Conservation (phyloP, 176 grass and related monocot species). For the Ananas comosus region DNA sequence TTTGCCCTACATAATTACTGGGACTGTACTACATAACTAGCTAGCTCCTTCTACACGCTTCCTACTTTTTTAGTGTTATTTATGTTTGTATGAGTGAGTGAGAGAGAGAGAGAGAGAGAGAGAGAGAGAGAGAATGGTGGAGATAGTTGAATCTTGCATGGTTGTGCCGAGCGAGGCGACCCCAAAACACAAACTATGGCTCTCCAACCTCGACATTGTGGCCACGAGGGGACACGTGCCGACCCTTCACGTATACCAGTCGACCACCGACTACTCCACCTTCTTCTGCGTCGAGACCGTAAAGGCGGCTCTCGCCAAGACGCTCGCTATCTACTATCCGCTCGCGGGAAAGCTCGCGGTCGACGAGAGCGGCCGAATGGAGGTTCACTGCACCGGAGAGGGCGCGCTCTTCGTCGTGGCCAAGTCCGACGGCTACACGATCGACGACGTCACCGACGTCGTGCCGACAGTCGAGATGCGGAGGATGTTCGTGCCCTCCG, state of each 20-base stretch:
- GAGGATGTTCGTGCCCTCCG: neutral
- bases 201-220: neutral
- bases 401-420: conserved; percentile 4
- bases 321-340: neutral
- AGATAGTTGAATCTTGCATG: no score
- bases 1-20: no score
- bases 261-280: neutral
- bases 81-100: no score
- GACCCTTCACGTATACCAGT: neutral
- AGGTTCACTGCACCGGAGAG: conserved; percentile 9
- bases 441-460: neutral
- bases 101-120: no score
- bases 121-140: no score
- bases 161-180: no score
- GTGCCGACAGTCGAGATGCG: neutral
- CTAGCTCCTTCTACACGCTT: no score
- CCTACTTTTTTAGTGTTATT: no score
- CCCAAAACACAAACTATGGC: neutral
- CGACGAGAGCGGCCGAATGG: neutral
- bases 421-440: neutral
- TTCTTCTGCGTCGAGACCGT: neutral
- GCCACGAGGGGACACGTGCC: neutral
- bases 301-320: neutral
- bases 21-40: no score
- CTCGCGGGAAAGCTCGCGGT: neutral